Evolutionary conservation across 129 eudicot genomes (phyloP), one percentile per base, ranked within the genome.

Genomic region (Saussurea involucrata): DNA sequence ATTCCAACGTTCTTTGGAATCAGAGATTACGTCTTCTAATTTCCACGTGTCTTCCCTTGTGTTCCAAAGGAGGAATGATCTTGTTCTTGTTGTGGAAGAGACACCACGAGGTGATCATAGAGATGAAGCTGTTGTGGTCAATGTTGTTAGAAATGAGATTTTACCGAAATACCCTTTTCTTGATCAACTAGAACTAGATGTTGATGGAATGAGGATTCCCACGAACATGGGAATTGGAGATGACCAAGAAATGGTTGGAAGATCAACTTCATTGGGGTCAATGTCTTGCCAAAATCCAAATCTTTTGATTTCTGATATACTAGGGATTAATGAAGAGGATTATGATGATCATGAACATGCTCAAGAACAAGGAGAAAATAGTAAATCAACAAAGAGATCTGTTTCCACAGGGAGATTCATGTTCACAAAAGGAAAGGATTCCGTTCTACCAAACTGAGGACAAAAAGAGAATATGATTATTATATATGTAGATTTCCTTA

Each of bases 61-160:
- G 75, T 36, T 86, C 44, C 87, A 77, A 74, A 70, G 86, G 79
- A 78, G 75, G 29, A 81, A 72, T 69, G 95, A 89, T 72, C 57
- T 87, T 57, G 82, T 89, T 75, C 74, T 89, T 66, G 91, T 92
- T 53, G 85, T 89, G 53, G 92, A 89, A 29, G 87, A 89, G 66
- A 63, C 63, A 5, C 76, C 80, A 21, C 34, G 42, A 15, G 57
- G 81, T 68, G 63, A 71, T 37, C 57, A 17, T 22, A 75, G 71
- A 13, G 76, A 76, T 3, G 85, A 69, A 29, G 82, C 76, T 27
- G 72, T 67, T 68, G 63, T 74, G n/a, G 53, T 80, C 34, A 68
- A 73, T 46, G 33, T 74, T 5, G 73, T 77, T 42, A 29, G 24
- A 69, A 75, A 68, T 40, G 80, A 8, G 24, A 24, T 15, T 29